These are phyloP conservation scores for Kazachstania africana DNA, from an alignment of 805 yeast genomes.

Conservation along the genomic window DNA sequence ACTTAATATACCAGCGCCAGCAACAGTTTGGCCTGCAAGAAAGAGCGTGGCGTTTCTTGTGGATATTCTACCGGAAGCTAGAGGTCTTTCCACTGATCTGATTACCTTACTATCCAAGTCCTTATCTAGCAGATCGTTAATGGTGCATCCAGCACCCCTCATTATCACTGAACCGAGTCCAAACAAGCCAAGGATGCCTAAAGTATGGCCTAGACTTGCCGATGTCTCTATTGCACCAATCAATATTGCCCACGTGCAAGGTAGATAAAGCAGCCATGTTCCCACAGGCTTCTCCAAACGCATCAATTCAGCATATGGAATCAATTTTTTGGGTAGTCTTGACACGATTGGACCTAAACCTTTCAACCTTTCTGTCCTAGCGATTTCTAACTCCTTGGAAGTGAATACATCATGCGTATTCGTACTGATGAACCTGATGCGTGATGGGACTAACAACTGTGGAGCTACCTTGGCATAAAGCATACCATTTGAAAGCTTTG, in stretches of 20 bases:
- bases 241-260: conserved; percentile 86
- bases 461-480: too few species aligned
- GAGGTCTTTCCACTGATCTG: conserved; percentile 84
- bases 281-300: conserved; percentile 96
- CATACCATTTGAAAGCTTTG: too few species aligned
- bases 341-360: conserved; percentile 43
- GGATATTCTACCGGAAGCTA: conserved; percentile 75
- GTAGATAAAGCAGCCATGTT: conserved; percentile 68
- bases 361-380: conserved; percentile 37
- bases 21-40: conserved; percentile 59
- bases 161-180: conserved; percentile 78
- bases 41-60: conserved; percentile 59
- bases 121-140: conserved; percentile 80
- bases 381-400: conserved; percentile 24
- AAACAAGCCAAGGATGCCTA: conserved; percentile 55
- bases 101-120: conserved; percentile 76
- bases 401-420: conserved; percentile 13
- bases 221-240: conserved; percentile 70
- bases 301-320: conserved; percentile 88
- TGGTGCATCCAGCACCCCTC: conserved; percentile 97
- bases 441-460: too few species aligned
- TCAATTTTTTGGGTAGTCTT: conserved; percentile 56
- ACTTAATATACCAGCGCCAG: conserved; percentile 62
- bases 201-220: conserved; percentile 57
- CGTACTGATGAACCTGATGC: too few species aligned